A percentile compares a stretch with the other conserved stretches of the same genome.
phyloP scores from a whole-genome alignment of 2,329 filamentous ascomycete species.

The Penicillium sp. region DNA sequence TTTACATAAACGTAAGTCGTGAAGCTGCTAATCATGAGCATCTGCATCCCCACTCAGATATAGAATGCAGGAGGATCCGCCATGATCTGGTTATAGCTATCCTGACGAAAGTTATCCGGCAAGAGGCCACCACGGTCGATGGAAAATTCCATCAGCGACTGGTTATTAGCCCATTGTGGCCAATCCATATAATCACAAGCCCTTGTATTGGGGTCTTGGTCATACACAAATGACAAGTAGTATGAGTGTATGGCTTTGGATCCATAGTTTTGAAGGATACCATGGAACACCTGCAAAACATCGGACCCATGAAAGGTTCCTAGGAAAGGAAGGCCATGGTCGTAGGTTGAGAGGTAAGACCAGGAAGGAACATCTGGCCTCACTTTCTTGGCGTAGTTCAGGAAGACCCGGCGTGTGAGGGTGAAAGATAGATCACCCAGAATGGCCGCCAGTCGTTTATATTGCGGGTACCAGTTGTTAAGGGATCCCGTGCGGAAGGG shows the following conservation, averaged over 20 bases:
- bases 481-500: constrained; percentile 61
- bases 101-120: constrained; percentile 43
- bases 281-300: constrained; percentile 60
- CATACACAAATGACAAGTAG: constrained; percentile 64
- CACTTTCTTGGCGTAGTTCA: constrained; percentile 40
- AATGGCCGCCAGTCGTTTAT: constrained; percentile 66
- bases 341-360: constrained; percentile 67
- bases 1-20: not conserved
- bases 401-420: constrained; percentile 57
- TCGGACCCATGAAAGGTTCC: constrained; percentile 70
- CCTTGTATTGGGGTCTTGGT: constrained; percentile 59
- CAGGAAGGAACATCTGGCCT: constrained; percentile 56
- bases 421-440: constrained; percentile 70
- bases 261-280: constrained; percentile 55
- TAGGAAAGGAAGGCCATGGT: constrained; percentile 61
- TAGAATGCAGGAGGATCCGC: constrained; percentile 19
- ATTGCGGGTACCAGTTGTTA: constrained; percentile 68
- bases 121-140: constrained; percentile 33
- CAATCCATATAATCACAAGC: constrained; percentile 39
- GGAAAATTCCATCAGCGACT: constrained; percentile 46
- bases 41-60: constrained; percentile 12
- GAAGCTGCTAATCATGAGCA: too few relatives aligned
- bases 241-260: constrained; percentile 55
- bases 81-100: constrained; percentile 37
- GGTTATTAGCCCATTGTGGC: constrained; percentile 47